Percentiles rank a stretch among this genome's conserved stretches.
Evolutionary conservation across 179 eudicot genomes (phyloP).

Genomic region (Drosera spatulata): DNA sequence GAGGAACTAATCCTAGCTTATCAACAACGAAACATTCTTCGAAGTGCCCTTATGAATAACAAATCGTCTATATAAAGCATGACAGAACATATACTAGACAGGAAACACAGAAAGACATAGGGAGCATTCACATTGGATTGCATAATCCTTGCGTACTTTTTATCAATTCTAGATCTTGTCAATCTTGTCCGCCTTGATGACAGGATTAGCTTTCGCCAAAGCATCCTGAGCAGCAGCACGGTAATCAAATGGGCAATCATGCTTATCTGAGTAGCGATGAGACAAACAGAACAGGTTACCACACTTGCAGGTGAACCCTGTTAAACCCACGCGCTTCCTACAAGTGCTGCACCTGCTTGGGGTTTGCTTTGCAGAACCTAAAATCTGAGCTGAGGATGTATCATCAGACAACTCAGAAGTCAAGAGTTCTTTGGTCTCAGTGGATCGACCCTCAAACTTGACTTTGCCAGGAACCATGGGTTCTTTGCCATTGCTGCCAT

Average conservation of each 20-base stretch:
- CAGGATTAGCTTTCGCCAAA: conserved; percentile 62
- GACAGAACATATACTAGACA: too few relatives aligned
- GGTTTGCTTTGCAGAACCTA: conserved; percentile 31
- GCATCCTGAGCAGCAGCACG: conserved; percentile 46
- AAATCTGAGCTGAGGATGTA: conserved; percentile 11
- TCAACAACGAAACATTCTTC: too few relatives aligned
- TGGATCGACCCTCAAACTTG: conserved; percentile 10
- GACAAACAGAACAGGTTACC: conserved; percentile 56
- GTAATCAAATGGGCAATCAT: conserved; percentile 22
- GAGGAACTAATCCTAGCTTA: too few relatives aligned
- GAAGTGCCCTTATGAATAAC: too few relatives aligned
- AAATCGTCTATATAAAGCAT: too few relatives aligned
- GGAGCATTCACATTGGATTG: too few relatives aligned
- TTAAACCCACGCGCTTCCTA: conserved; percentile 61
- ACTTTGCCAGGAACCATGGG: conserved; percentile 10
- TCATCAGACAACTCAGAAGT: conserved; percentile 11
- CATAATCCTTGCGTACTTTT: too few relatives aligned
- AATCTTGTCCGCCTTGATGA: conserved; percentile 66
- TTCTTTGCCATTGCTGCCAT: conserved; percentile 24
- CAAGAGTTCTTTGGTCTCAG: conserved; percentile 12
- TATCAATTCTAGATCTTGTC: conserved; percentile 37
- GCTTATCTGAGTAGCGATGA: conserved; percentile 66
- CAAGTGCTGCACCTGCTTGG: conserved; percentile 53
- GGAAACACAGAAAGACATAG: too few relatives aligned
- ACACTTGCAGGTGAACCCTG: conserved; percentile 63